Base-by-base conservation (phyloP, 805 yeast species). In the Wickerhamomyces chaumierensis region DNA sequence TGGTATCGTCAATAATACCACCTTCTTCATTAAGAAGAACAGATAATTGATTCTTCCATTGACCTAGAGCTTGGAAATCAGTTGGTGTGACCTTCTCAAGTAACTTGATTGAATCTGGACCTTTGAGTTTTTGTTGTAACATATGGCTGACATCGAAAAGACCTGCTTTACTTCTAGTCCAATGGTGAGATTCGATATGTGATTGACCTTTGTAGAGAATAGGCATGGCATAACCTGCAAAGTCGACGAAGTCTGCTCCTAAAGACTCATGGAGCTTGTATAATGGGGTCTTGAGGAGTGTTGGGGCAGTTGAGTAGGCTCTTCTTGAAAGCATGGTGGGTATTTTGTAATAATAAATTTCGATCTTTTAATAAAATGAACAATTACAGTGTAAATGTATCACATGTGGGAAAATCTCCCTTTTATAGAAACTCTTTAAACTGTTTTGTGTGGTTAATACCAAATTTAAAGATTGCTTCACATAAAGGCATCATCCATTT, bases 181-280 rank as follows among this genome's bases (percentile, higher is more conserved):
- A 92, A 38, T 81, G 73, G 63, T 92, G 98, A 1, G 96, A 87
- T 44, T 87, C 94, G 32, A 86, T 77, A 58, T 90, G 97, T 2
- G 84, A 62, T 61, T 84, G 95, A n/a, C 70, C 78, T 46, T 75
- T 71, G 65, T 88, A 92, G 23, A 86, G 61, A 9, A 92, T 87
- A 2, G 98, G 98, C 96, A 92, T 90, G 35, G 80, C 74, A 53
- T 74, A 92, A n/a, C 96, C 96, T 15, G 97, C 97, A 61, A 84
- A 92, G 34, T 94, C 94, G 4, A 88, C 97, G 80, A 92, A 80
- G 40, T 83, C 87, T 13, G 87, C 98, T 5, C 87, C 90, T 35
- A 76, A 65, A 40, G 73, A 71, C 28, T 80, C 65, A 57, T 92
- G 96, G 18, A 86, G 68, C 41, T 81, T 86, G 57, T 81, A 76